Conservation (phyloP, 208 protist genomes). For the Acanthamoeba healyi region DNA sequence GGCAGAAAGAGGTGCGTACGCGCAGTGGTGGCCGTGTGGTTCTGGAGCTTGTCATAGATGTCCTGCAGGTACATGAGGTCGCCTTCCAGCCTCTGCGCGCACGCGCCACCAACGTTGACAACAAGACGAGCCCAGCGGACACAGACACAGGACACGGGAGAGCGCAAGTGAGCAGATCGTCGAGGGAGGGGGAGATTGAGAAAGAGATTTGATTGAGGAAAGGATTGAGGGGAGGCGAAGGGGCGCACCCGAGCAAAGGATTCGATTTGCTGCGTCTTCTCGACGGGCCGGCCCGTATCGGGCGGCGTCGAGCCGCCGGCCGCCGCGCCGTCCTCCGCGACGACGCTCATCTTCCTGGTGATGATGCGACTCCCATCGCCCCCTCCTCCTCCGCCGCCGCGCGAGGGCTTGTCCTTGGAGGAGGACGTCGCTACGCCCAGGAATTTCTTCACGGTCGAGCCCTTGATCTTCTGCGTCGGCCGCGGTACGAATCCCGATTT, state of each 20-base stretch:
- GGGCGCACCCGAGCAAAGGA: slow-evolving; percentile 6
- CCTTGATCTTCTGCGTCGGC: slow-evolving; percentile 20
- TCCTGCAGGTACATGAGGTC: slow-evolving; percentile 19
- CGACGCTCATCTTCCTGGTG: background rate
- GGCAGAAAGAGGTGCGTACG: background rate
- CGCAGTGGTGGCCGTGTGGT: slow-evolving; percentile 32
- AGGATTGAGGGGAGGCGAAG: background rate
- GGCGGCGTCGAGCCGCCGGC: background rate
- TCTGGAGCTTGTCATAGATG: slow-evolving; percentile 49
- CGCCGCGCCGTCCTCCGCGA: background rate
- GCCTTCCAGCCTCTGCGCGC: background rate
- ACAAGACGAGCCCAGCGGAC: background rate
- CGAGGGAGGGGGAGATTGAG: background rate
- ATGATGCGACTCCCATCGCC: background rate
- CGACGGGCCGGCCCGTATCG: background rate
- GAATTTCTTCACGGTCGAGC: slow-evolving; percentile 61
- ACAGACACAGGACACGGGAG: background rate
- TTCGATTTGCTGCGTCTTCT: slow-evolving; percentile 29
- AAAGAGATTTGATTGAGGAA: background rate
- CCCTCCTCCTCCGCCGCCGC: too few relatives aligned
- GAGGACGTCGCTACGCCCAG: background rate
- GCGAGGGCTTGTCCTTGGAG: background rate
- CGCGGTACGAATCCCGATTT: slow-evolving; percentile 49
- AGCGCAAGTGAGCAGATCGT: background rate
- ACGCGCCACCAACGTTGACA: too few relatives aligned